Evolutionary conservation across 2,329 filamentous ascomycete genomes (phyloP), one percentile per base, ranked within the genome.

Genomic region (Ophiostoma perfectum): DNA sequence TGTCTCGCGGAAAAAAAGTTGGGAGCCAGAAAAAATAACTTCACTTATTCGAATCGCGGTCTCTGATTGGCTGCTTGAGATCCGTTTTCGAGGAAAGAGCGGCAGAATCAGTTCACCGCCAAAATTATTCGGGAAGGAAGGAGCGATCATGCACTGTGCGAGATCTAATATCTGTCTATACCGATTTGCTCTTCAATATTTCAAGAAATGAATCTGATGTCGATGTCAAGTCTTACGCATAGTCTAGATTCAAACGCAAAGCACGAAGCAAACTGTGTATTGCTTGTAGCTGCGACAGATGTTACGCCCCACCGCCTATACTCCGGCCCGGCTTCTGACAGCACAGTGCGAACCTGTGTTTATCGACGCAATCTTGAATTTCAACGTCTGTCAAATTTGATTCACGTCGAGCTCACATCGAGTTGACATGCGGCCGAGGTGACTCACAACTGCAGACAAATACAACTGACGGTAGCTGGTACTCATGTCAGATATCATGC

Each of bases 61-160:
- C 12, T 45, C 27, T 68, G 39, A 71, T 72, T 72, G 71, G 71
- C 65, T 55, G 52, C 27, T 16, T 14, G 9, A 6, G 12, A 27
- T 3, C 4, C 49, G 7, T 66, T 66, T 52, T 67, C 16, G 44
- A n/a, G 2, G 63, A 68, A 70, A 65, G 42, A 52, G 45, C 67
- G 70, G 70, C 71, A 72, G 69, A 71, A 72, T 62, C 18, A 0
- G 14, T 60, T 72, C 66, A 71, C 70, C 71, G 71, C 71, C 69
- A 70, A 69, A 68, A 64, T 36, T 45, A 36, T 49, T 42, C 27
- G 18, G 47, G n/a, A 18, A 38, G 39, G 42, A 47, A 63, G 39
- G 55, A 36, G 64, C 63, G 44, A 38, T 39, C 8, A 16, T 65
- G 39, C 44, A 39, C 45, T 52, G 47, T 39, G 64, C 36, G 36